phyloP scores from a whole-genome alignment of 345 rosid species.

The Passiflora organensis region DNA sequence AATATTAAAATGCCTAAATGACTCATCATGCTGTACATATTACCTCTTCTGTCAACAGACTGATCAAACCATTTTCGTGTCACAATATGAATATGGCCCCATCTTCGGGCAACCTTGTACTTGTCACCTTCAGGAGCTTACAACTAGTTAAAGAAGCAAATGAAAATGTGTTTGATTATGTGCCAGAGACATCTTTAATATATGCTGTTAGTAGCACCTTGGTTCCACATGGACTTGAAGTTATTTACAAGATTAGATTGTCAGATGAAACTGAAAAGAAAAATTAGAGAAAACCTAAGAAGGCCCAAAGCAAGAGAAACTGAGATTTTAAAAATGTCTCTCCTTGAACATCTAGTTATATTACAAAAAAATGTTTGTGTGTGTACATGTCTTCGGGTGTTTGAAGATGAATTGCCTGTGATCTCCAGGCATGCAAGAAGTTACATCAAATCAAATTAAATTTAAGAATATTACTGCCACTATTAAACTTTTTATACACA shows the following conservation, averaged over 20 bases:
- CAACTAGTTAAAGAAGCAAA: constrained; percentile 12
- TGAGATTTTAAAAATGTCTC: too few species aligned
- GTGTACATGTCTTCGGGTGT: too few species aligned
- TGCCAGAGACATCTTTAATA: too few species aligned
- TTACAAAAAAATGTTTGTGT: too few species aligned
- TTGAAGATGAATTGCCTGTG: background rate
- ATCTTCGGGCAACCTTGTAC: constrained; percentile 75
- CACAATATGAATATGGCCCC: constrained; percentile 86
- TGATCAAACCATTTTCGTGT: constrained; percentile 84
- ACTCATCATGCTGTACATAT: constrained; percentile 18
- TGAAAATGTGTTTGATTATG: too few species aligned
- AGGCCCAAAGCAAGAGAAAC: too few species aligned
- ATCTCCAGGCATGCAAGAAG: constrained; percentile 2
- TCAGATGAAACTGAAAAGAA: too few species aligned
- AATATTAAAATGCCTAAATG: constrained; percentile 10
- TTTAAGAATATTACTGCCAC: background rate
- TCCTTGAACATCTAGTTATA: too few species aligned
- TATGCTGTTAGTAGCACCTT: too few species aligned
- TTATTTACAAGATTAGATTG: background rate
- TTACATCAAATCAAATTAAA: background rate
- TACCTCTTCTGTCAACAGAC: constrained; percentile 77
- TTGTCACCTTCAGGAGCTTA: constrained; percentile 93
- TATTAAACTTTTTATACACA: background rate
- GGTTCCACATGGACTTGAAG: background rate
- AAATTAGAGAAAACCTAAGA: too few species aligned